A percentile compares a stretch with the other conserved stretches of the same genome.
Conservation (phyloP, 106 monocot genomes). For the Allium fistulosum region DNA sequence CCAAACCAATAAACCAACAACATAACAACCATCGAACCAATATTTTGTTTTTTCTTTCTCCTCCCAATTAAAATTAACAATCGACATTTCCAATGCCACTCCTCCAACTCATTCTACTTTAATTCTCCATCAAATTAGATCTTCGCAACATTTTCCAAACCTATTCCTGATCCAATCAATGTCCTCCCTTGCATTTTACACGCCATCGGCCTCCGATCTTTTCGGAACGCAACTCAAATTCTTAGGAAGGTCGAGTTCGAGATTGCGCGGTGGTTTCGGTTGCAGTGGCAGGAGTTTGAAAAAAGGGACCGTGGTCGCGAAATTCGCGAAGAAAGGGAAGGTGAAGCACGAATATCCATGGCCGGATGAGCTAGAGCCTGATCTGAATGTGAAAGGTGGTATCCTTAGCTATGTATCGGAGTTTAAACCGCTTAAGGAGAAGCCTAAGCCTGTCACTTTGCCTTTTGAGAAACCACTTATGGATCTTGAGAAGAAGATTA, state of each 20-base stretch:
- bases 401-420: slow-evolving; percentile 58
- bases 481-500: slow-evolving; percentile 61
- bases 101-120: not conserved
- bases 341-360: slow-evolving; percentile 39
- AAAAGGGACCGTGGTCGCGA: not conserved
- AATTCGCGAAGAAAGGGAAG: slow-evolving; percentile 11
- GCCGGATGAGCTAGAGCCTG: slow-evolving; percentile 49
- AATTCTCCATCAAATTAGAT: not conserved
- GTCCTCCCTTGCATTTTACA: not conserved
- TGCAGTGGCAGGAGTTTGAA: not conserved
- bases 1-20: not conserved
- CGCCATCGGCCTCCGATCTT: slow-evolving; percentile 9
- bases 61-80: too few relatives aligned
- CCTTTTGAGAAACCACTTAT: slow-evolving; percentile 84
- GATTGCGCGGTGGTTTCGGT: too few relatives aligned
- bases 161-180: not conserved
- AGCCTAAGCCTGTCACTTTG: slow-evolving; percentile 68
- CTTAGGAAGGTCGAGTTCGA: not conserved
- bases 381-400: slow-evolving; percentile 58
- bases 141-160: not conserved
- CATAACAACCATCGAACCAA: not conserved
- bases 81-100: not conserved
- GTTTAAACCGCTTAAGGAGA: slow-evolving; percentile 65
- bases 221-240: not conserved
- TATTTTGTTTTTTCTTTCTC: not conserved